Evolutionary conservation across 192 early-diverging fungal genomes (phyloP), one percentile per base, ranked within the genome.

Genomic region (Coemansia sp.): DNA sequence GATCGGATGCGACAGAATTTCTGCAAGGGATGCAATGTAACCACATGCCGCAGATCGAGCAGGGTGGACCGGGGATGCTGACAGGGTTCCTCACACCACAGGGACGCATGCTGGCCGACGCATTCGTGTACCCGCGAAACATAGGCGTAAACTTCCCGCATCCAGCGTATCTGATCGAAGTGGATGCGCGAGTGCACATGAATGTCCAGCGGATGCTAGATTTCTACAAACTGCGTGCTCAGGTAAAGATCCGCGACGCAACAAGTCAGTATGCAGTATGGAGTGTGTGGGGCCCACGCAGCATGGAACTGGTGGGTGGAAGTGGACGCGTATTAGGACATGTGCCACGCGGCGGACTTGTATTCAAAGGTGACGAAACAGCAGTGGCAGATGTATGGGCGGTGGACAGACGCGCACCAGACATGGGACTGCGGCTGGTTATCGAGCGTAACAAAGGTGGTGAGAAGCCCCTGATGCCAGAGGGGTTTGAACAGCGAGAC

Each of bases 1-100:
- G 96, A 2, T 23, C 67, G 23, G 93, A 94, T 60, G 85, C 92
- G 3, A 60, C 82, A 55, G 89, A 90, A 76, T 98, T 95, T 63
- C 78, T 98, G 53, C 94, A 98, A 60, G 94, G 95, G 8, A 81
- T 97, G 60, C 89, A 88, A 58, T 96, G 93, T 30, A 95, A 96
- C 81, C 82, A 96, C 65, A 94, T 96, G 85, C 68, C 80, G 21
- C 57, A 47, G 28, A 77, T 96, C 23, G 87, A 86, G 27, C 69
- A 76, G 14, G 89, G 90, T 48, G 89, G 93, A 1, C 71, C 84
- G 41, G 94, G 92, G 7, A 86, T 94, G 63, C 87, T 89, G 58
- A 78, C 93, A 49, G 89, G 79, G 19, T 95, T 96, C 69, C 85
- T 97, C 50, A 84, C 86, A 14, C 87, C 96, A 48, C 88, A 92